Evolutionary conservation across 2,329 filamentous ascomycete species (phyloP), one percentile per base, ranked within the genome.

Genomic region (Colletotrichum aenigma): DNA sequence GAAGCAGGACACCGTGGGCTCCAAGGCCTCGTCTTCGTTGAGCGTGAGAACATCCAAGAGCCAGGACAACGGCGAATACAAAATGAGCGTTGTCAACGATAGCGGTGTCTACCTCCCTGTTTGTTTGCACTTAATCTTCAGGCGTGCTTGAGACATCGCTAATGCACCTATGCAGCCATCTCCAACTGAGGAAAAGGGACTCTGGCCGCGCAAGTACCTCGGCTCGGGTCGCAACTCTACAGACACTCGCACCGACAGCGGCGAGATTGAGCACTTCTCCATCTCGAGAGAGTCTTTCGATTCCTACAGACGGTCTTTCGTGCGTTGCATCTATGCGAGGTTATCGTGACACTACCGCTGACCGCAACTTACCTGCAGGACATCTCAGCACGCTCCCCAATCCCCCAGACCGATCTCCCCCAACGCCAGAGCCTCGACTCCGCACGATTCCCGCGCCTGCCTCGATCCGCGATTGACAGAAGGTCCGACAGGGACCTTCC

Each of bases 221-320:
- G 52, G 67, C 38, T 81, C 85, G 15, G 89, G 90, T 12, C 87
- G 89, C 71, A 87, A 86, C 58, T 92, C 91, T 7, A 88, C 87
- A 78, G 89, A 91, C 78, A 89, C 87, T 36, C 86, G 86, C 71
- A 86, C 82, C 70, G 92, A 90, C 82, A 91, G 94, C 79, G 92
- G 93, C 80, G 95, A 98, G 77, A 96, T 96, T 80, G 96, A 98
- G 83, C 96, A 94, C 16, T 98, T 98, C 83, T 95, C 94, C 78
- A 98, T 98, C 83, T 98, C 96, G 48, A 92, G 96, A 81, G 97
- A 98, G 86, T 98, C 96, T 3, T 98, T 98, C 82, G 97, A 98
- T 84, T 98, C 96, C 4, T 98, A 98, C 86, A 91, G 97, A 78
- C 93, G 97, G 81, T 98, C 96, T 78, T 98, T 98, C 87, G 96